phyloP scores from a whole-genome alignment of 495 filamentous ascomycete species.

The Extremus antarcticus region DNA sequence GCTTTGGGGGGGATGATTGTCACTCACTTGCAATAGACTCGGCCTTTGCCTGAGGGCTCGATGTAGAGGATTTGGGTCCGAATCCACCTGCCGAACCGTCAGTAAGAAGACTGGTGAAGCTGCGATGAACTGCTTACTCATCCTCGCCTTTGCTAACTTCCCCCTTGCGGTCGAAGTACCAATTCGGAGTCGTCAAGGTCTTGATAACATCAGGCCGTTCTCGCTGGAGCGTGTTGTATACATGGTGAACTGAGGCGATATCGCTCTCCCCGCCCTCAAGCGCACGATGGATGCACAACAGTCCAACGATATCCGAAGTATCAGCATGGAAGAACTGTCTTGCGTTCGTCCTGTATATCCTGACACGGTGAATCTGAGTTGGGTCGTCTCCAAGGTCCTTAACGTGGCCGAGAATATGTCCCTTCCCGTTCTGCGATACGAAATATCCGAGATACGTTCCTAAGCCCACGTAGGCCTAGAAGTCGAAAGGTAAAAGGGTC shows the following conservation, averaged over 20 bases:
- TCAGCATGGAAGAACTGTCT: constrained; percentile 77
- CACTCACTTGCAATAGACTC: constrained; percentile 16
- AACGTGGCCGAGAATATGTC: constrained; percentile 82
- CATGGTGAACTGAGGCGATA: constrained; percentile 63
- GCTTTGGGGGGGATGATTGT: not conserved
- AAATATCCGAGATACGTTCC: constrained; percentile 80
- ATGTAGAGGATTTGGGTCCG: constrained; percentile 64
- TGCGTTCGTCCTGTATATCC: constrained; percentile 82
- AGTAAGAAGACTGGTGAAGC: constrained; percentile 26
- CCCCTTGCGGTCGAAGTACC: constrained; percentile 92
- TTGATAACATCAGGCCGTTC: constrained; percentile 71
- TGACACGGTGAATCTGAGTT: constrained; percentile 67
- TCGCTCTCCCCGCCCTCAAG: constrained; percentile 76
- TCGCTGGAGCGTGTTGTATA: constrained; percentile 66
- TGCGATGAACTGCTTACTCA: constrained; percentile 58
- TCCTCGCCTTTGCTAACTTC: constrained; percentile 65
- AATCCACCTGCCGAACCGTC: constrained; percentile 40
- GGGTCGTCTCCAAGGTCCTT: constrained; percentile 80
- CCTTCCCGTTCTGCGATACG: constrained; percentile 70
- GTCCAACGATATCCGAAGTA: constrained; percentile 69
- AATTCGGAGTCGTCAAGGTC: constrained; percentile 63
- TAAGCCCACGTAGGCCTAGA: constrained; percentile 87
- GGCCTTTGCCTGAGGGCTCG: constrained; percentile 40
- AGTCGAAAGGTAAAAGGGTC: too few relatives aligned
- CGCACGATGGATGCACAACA: constrained; percentile 69